Evolutionary conservation across 306 rosid species (phyloP).

Genomic region (Spatholobus suberectus): DNA sequence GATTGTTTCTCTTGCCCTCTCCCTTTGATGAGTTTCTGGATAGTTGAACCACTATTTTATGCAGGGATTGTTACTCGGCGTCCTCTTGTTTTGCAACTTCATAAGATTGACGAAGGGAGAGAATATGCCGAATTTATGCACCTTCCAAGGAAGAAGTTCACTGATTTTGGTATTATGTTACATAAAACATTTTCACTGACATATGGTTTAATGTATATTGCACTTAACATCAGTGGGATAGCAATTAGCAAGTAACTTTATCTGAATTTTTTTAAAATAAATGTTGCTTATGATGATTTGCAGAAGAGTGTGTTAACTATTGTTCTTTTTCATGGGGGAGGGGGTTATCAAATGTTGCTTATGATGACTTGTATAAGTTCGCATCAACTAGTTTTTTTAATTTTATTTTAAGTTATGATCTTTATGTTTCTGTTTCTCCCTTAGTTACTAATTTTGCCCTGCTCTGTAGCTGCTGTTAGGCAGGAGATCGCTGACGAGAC

Average conservation of each 20-base stretch:
- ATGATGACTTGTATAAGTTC: neutral
- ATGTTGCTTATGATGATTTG: neutral
- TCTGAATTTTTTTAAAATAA: neutral
- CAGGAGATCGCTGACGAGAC: conserved; percentile 97
- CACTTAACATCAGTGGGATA: neutral
- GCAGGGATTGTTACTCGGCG: conserved; percentile 94
- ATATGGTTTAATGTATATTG: neutral
- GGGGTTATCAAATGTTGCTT: neutral
- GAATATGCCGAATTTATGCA: conserved; percentile 96
- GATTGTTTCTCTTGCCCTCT: neutral
- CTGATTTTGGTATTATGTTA: conserved; percentile 71
- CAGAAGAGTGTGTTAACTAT: neutral
- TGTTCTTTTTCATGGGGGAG: neutral
- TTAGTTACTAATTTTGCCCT: conserved; percentile 36
- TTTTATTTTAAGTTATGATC: neutral
- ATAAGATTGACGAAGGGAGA: conserved; percentile 72
- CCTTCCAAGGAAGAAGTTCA: conserved; percentile 73
- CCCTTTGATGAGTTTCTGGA: conserved; percentile 12
- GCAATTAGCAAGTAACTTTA: neutral
- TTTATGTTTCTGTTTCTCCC: conserved; percentile 42
- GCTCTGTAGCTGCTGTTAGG: conserved; percentile 86
- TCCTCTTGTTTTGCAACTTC: conserved; percentile 95
- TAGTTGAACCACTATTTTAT: conserved; percentile 14
- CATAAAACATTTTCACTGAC: neutral
- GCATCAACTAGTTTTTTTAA: neutral